Conservation (phyloP, 768 basidiomycete genomes). For the Trametes gibbosa region DNA sequence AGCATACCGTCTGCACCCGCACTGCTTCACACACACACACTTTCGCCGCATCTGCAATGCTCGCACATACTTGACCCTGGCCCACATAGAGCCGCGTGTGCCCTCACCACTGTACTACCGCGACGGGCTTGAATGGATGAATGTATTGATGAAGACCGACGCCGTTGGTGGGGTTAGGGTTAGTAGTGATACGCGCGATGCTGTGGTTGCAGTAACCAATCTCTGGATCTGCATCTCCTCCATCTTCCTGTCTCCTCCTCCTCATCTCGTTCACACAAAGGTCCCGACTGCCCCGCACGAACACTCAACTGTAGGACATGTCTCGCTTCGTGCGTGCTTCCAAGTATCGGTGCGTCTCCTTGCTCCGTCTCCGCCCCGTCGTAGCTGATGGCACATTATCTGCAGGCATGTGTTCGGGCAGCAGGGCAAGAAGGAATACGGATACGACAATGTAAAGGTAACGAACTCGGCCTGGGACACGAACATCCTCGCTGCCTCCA, state of each 20-base stretch:
- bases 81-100: no score
- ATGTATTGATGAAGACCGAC: no score
- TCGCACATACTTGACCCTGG: no score
- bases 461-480: constrained; percentile 96
- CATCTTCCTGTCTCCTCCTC: no score
- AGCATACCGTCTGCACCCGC: no score
- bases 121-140: no score
- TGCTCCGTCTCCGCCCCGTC: background rate
- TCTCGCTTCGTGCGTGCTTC: constrained; percentile 25
- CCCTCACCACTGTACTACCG: no score
- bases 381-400: background rate
- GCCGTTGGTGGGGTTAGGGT: background rate
- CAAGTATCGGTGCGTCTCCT: constrained; percentile 24
- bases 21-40: no score
- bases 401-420: constrained; percentile 92
- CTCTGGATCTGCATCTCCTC: background rate
- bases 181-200: background rate
- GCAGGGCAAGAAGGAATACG: constrained; percentile 78
- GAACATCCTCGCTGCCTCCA: constrained; percentile 84
- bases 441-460: constrained; percentile 80
- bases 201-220: background rate
- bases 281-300: background rate
- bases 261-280: background rate
- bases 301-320: constrained; percentile 5
- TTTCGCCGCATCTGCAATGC: no score